These are phyloP conservation scores for Euphorbia pulcherrima DNA, from an alignment of 345 rosid genomes.

Conservation along the genomic window DNA sequence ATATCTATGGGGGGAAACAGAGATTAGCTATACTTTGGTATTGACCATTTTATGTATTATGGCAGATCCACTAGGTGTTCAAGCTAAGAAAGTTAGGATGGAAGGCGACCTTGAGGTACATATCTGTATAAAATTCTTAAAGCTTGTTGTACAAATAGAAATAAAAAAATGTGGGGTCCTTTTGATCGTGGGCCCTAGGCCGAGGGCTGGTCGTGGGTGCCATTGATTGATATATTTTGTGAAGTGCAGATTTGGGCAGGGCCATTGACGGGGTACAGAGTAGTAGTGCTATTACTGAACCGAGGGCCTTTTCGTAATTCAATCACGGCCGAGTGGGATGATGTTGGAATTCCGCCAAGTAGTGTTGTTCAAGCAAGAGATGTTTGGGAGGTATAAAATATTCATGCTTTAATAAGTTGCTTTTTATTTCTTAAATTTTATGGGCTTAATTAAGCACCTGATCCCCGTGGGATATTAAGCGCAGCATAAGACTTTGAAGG, in stretches of 20 bases:
- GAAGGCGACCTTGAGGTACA: constrained; percentile 42
- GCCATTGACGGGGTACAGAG: constrained; percentile 23
- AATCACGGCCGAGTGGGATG: constrained; percentile 27
- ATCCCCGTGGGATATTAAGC: constrained; percentile 6
- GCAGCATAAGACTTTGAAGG: constrained; percentile 73
- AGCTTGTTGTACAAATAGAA: no score
- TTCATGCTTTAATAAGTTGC: not conserved
- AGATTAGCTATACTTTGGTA: not conserved
- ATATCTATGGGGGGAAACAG: not conserved
- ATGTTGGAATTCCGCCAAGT: constrained; percentile 20
- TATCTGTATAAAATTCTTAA: not conserved
- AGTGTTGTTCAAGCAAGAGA: constrained; percentile 27
- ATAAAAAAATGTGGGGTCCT: no score
- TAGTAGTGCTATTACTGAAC: constrained; percentile 23
- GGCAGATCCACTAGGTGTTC: constrained; percentile 40
- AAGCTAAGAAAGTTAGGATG: constrained; percentile 49
- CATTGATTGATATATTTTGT: not conserved
- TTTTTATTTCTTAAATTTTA: no score
- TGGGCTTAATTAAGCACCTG: not conserved
- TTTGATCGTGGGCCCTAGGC: no score
- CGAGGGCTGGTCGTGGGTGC: no score
- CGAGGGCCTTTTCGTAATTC: constrained; percentile 14
- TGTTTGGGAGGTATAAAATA: constrained; percentile 22
- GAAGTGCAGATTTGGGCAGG: constrained; percentile 31
- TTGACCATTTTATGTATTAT: not conserved